Evolutionary conservation across 2,329 filamentous ascomycete species (phyloP), one percentile per base, ranked within the genome.

Genomic region (Penicillium aurantiogriseum): DNA sequence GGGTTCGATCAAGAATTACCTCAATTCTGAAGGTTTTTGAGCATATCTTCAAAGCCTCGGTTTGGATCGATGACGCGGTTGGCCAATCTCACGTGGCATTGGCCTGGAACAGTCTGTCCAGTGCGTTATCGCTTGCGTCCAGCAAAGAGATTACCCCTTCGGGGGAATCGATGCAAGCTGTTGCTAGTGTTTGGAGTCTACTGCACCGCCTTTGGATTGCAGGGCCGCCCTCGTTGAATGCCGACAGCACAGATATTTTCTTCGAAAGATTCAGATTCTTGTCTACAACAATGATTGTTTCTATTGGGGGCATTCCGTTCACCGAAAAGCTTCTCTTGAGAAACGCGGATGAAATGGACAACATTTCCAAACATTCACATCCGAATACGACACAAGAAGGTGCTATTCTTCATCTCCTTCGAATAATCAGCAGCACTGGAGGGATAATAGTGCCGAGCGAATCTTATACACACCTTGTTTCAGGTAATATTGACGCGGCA

Each of bases 81-180:
- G 57, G 66, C 23, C 63, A 66, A 15, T 76, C 74, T 4, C 64
- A 71, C 39, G 77, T 88, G 9, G 81, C 86, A 10, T 78, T 87
- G 21, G 74, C 91, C 4, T 83, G 85, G 73, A 81, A 77, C 54
- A 83, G 82, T 51, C 86, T 91, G 49, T 77, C 82, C 51, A 84
- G 85, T 56, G 76, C 78, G 17, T 69, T 93, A n/a, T 81, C 83
- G 9, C 80, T 85, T 49, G 80, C 83, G 1, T 82, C 82, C 19
- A 89, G 84, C 61, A 96, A 96, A 74, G 94, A 99, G 74, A 88
- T 99, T 65, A 96, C 93, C 67, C 87, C 92, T 7, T 92, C 91
- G 0, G 83, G 84, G 13, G 93, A 97, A 60, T 90, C 92, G 1
- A 89, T 90, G 68, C 84, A 86, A 59, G 93, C 92, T 57, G 82